Evolutionary conservation across 1,284 basidiomycete genomes (phyloP), one percentile per base, ranked within the genome.

Genomic region (Dichomitus squalens): DNA sequence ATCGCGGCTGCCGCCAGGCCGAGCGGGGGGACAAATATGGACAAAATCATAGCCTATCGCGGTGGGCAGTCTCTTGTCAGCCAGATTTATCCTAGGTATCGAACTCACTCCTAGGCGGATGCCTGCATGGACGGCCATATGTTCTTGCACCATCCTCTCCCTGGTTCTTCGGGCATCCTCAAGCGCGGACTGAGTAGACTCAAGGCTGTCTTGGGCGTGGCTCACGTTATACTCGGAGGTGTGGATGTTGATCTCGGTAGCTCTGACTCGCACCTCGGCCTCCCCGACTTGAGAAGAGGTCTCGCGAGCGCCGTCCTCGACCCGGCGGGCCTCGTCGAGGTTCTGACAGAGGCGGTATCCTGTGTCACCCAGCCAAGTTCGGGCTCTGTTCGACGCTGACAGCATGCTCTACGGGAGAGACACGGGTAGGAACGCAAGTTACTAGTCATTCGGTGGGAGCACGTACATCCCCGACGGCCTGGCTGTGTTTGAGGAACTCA

Each of bases 331-430:
- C 20, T 49, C 33, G 14, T n/a, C 39, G 46, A 55, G 47, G 39
- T 55, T 55, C 31, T 31, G 38, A 0, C 47, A 55, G 21, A 43
- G 33, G 23, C 16, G 21, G 47, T 49, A 38, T 12, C 53, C 53
- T 5, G 53, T 55, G 39, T 49, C 18, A 12, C 14, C n/a, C 16
- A 55, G 35, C 40, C 47, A 55, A 9, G 16, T 44, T 7, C 34
- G 50, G n/a, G 48, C 34, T 1, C 35, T 33, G 18, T 48, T 27
- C 7, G 52, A 54, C 14, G 52, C 52, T 1, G 44, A 25, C 7
- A 20, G 52, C 3, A 54, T 46, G 18, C 8, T 40, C 52, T 54
- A 12, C 14, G 9, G 8, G 27, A 35, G 20, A n/a, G 11, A 8
- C 5, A 16, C 23, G 5, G n/a, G 29, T 35, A n/a, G n/a, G 16